phyloP scores from a whole-genome alignment of 805 yeast species.

The Ogataea glucozyma region DNA sequence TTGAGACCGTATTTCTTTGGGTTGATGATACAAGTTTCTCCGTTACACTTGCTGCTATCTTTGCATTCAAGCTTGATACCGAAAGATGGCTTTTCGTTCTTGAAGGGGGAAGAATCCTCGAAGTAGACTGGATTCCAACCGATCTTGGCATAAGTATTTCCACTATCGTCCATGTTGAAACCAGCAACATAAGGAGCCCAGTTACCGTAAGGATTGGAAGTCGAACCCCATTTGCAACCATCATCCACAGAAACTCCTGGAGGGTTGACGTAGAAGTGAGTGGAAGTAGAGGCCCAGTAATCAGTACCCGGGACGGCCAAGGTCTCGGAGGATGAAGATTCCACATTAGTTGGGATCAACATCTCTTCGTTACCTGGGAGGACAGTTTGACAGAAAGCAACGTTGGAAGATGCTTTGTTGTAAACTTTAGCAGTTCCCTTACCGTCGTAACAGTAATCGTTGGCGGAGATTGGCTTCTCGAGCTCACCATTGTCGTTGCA shows the following conservation, averaged over 20 bases:
- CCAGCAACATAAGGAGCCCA: conserved; percentile 96
- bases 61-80: conserved; percentile 78
- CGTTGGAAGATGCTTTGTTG: conserved; percentile 56
- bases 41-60: conserved; percentile 65
- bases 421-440: conserved; percentile 62
- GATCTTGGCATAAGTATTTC: conserved; percentile 77
- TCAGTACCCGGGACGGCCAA: conserved; percentile 84
- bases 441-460: conserved; percentile 73
- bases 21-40: conserved; percentile 80
- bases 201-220: conserved; percentile 71
- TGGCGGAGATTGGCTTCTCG: conserved; percentile 57
- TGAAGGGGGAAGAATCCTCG: conserved; percentile 57
- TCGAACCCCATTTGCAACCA: conserved; percentile 84
- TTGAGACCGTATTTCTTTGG: conserved; percentile 65
- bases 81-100: conserved; percentile 55
- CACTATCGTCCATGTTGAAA: conserved; percentile 70
- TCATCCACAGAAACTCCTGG: conserved; percentile 78
- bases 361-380: conserved; percentile 93
- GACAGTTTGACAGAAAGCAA: conserved; percentile 91
- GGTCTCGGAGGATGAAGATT: conserved; percentile 45
- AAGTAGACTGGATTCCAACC: conserved; percentile 90
- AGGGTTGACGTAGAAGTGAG: conserved; percentile 82
- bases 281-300: conserved; percentile 84
- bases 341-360: conserved; percentile 80
- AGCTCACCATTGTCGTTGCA: conserved; percentile 72